These are phyloP conservation scores for Botryotinia globosa DNA, from an alignment of 2,329 filamentous ascomycete species.

Conservation along the genomic window DNA sequence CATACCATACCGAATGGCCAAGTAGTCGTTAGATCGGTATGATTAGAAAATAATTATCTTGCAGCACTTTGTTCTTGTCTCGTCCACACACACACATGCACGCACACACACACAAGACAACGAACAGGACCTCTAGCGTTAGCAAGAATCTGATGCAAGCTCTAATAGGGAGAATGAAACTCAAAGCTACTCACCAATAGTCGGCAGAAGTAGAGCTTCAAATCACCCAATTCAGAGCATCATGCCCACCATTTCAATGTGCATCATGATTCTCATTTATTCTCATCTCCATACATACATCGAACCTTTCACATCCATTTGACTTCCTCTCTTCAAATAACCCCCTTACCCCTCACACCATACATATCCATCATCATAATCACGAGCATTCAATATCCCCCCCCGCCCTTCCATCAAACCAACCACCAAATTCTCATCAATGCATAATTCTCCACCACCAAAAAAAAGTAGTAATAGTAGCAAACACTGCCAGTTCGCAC, in stretches of 20 bases:
- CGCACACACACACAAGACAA: background rate
- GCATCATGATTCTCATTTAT: constrained; percentile 16
- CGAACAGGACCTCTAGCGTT: background rate
- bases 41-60: too few species aligned
- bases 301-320: background rate
- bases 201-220: background rate
- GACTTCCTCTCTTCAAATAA: background rate
- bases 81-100: too few species aligned
- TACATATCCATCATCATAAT: constrained; percentile 6
- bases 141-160: background rate
- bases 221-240: background rate
- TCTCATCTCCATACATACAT: constrained; percentile 14
- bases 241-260: background rate
- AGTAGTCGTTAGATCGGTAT: too few species aligned
- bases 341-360: background rate
- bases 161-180: background rate
- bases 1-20: too few species aligned
- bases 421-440: constrained; percentile 7
- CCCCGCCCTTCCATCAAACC: background rate
- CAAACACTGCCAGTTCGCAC: constrained; percentile 17
- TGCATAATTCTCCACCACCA: background rate
- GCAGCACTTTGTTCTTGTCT: background rate
- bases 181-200: background rate
- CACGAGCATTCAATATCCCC: constrained; percentile 8
- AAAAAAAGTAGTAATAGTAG: constrained; percentile 20